These are phyloP conservation scores for Erodium moschatum DNA, from an alignment of 441 rosid genomes.

Conservation along the genomic window DNA sequence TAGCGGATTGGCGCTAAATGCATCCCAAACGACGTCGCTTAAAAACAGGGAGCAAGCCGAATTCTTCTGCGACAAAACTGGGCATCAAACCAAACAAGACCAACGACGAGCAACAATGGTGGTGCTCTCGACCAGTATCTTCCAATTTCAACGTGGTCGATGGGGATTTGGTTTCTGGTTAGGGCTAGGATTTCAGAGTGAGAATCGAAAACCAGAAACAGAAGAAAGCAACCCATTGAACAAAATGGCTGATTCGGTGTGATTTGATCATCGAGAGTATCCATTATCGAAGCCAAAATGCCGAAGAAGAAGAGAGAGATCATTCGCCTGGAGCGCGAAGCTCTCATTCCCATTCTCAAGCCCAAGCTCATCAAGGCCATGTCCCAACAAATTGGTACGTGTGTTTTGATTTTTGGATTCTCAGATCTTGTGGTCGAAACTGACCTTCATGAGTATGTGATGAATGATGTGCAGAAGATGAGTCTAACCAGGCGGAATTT, in stretches of 20 bases:
- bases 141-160: conserved; percentile 3
- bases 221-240: not conserved
- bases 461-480: conserved; percentile 36
- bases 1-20: not conserved
- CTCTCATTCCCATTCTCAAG: conserved; percentile 79
- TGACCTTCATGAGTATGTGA: not conserved
- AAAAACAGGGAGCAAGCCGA: not conserved
- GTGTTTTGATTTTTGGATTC: not conserved
- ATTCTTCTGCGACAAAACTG: not conserved
- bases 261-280: too few relatives aligned
- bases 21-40: not conserved
- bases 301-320: conserved; percentile 42
- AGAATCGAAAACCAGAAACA: not conserved
- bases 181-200: not conserved
- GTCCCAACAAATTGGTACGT: conserved; percentile 67
- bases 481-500: conserved; percentile 67
- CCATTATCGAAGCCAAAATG: conserved; percentile 7
- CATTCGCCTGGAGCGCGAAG: conserved; percentile 73
- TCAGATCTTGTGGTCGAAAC: not conserved
- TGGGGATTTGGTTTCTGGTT: not conserved
- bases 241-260: too few relatives aligned
- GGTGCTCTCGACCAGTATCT: not conserved
- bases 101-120: conserved; percentile 1
- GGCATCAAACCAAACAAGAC: not conserved
- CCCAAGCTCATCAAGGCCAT: conserved; percentile 66